Conservation (phyloP, 352 stramenopile genomes). For the Globisporangium camurandrum region DNA sequence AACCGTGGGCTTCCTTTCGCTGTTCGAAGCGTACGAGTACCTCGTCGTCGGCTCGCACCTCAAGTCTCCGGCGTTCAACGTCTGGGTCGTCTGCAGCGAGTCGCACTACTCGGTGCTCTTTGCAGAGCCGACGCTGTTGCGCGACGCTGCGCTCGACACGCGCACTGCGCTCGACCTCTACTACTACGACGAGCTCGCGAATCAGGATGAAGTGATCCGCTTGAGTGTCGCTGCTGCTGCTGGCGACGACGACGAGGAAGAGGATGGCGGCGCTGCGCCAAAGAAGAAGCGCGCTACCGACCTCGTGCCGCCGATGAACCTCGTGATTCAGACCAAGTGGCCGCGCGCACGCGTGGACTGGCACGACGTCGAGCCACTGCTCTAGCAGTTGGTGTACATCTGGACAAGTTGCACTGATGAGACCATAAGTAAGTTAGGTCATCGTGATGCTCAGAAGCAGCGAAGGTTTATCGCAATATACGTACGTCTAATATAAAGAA, state of each 20-base stretch:
- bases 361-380: slow-evolving; percentile 81
- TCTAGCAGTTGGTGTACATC: slow-evolving; percentile 42
- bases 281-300: slow-evolving; percentile 25
- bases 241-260: slow-evolving; percentile 29
- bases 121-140: slow-evolving; percentile 20
- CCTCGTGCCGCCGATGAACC: slow-evolving; percentile 78
- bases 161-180: slow-evolving; percentile 57
- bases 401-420: neutral
- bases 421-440: neutral
- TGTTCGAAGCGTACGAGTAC: slow-evolving; percentile 90
- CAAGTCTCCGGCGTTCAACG: slow-evolving; percentile 65
- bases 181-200: slow-evolving; percentile 85
- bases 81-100: slow-evolving; percentile 91
- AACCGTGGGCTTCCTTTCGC: slow-evolving; percentile 83
- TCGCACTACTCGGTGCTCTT: slow-evolving; percentile 91
- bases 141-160: slow-evolving; percentile 18
- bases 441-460: no score
- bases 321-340: slow-evolving; percentile 90
- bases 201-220: slow-evolving; percentile 82
- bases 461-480: no score
- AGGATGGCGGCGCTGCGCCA: slow-evolving; percentile 12
- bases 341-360: slow-evolving; percentile 67
- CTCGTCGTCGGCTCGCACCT: slow-evolving; percentile 72
- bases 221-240: slow-evolving; percentile 37
- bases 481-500: no score